phyloP scores from a whole-genome alignment of 768 basidiomycete species.

The Ephemerocybe angulata region DNA sequence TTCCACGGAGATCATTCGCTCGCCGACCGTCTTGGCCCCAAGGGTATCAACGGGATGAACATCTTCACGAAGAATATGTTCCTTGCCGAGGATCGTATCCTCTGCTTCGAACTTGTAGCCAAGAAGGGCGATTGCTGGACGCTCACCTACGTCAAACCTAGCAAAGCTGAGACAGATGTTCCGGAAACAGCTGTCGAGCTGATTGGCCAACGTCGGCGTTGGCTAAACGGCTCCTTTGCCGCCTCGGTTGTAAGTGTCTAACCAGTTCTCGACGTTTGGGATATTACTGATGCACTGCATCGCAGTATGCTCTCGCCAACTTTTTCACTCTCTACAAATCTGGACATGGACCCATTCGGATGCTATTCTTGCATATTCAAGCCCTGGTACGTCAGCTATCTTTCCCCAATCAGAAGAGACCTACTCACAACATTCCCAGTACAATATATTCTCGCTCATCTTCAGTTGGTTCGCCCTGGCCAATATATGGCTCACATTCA shows the following conservation, averaged over 20 bases:
- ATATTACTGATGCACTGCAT: not conserved
- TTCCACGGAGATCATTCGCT: constrained; percentile 87
- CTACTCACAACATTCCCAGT: constrained; percentile 52
- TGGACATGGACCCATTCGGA: constrained; percentile 81
- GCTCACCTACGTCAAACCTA: constrained; percentile 86
- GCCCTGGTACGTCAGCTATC: constrained; percentile 38
- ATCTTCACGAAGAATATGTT: constrained; percentile 92
- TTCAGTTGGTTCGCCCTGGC: constrained; percentile 94
- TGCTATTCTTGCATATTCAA: constrained; percentile 97
- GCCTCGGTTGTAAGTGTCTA: constrained; percentile 44
- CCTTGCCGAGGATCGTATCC: constrained; percentile 89
- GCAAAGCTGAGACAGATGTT: constrained; percentile 96
- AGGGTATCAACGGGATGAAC: constrained; percentile 95
- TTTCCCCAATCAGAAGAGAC: not conserved
- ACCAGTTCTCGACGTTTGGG: not conserved
- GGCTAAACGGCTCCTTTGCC: constrained; percentile 95
- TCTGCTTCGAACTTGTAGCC: constrained; percentile 95
- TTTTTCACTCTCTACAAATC: constrained; percentile 88
- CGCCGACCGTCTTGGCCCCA: constrained; percentile 86
- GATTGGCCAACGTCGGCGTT: constrained; percentile 92
- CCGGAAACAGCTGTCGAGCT: constrained; percentile 86
- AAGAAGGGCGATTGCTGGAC: constrained; percentile 88
- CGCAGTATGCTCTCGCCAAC: constrained; percentile 79
- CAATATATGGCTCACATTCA: constrained; percentile 91
- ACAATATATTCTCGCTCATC: constrained; percentile 78